Base-by-base conservation (phyloP, 2,329 filamentous ascomycete species). In the Colletotrichum cordylinicola region DNA sequence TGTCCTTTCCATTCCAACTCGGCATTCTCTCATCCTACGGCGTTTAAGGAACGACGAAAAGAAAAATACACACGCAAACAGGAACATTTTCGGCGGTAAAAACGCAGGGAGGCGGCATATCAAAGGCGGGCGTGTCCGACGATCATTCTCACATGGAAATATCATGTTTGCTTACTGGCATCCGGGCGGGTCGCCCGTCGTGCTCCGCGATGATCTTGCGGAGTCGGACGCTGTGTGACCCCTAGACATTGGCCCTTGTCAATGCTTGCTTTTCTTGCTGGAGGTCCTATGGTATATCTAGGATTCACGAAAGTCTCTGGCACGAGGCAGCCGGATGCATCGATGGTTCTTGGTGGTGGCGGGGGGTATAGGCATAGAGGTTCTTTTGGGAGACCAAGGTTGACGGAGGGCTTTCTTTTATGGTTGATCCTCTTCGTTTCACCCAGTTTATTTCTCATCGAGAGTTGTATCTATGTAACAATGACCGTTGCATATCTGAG, bases 11-110 rank as follows among this genome's bases (percentile, higher is more conserved):
- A 62, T 16, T n/a, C 16, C 52, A n/a, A 27, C 52, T 68, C 65
- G 68, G 70, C 72, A 74, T 71, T 35, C 31, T 52, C 37, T 61
- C 56, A 21, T 33, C n/a, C 65, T 24, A 72, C 35, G 73, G 73
- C 69, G 73, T 66, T 75, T 43, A 55, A 21, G 66, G 69, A 70
- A 72, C 39, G 39, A 75, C 62, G 16, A 72, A 60, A 72, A 67
- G 18, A 75, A 43, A 64, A 67, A 60, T 27, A 58, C 10, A 55
- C 60, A n/a, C 33, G n/a, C 48, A 37, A 21, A 64, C 27, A 65
- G 39, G 72, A 69, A 52, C 15, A 64, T 43, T 43, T 39, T 56
- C 35, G 55, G 62, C 62, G 62, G 39, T 39, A 37, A 75, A 62
- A 72, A 75, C 39, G 73, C 73, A 43, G 21, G 18, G 55, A 16